Evolutionary conservation across 495 filamentous ascomycete species (phyloP).

Genomic region (Xylaria acuta): DNA sequence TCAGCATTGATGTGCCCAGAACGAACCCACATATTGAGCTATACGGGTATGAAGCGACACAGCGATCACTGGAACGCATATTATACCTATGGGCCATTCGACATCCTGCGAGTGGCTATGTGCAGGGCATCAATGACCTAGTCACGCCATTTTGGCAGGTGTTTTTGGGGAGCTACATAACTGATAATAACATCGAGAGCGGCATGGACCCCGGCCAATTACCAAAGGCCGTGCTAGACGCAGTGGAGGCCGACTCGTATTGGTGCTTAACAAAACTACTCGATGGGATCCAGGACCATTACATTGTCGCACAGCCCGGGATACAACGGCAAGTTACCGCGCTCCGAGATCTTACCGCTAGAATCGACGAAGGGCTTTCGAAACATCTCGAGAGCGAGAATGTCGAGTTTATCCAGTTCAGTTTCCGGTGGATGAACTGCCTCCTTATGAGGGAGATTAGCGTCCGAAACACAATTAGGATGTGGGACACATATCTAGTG

Average conservation of each 20-base stretch:
- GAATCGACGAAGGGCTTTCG: slow-evolving; percentile 84
- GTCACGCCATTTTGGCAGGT: slow-evolving; percentile 98
- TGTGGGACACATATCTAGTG: slow-evolving; percentile 99
- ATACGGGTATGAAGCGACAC: slow-evolving; percentile 94
- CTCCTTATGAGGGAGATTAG: slow-evolving; percentile 96
- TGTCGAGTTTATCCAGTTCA: slow-evolving; percentile 99
- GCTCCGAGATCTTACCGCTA: slow-evolving; percentile 82
- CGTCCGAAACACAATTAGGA: slow-evolving; percentile 92
- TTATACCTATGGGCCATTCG: slow-evolving; percentile 97
- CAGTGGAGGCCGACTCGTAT: slow-evolving; percentile 96
- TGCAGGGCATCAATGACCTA: slow-evolving; percentile 98
- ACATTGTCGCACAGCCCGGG: slow-evolving; percentile 95
- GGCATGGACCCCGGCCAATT: slow-evolving; percentile 97
- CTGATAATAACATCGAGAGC: slow-evolving; percentile 86
- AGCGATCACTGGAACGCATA: slow-evolving; percentile 90
- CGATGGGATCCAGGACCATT: slow-evolving; percentile 98
- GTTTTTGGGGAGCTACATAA: slow-evolving; percentile 92
- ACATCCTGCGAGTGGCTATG: slow-evolving; percentile 96
- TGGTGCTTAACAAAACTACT: slow-evolving; percentile 97
- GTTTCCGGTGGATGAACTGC: slow-evolving; percentile 99
- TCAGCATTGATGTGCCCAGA: slow-evolving; percentile 96
- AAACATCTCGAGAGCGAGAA: slow-evolving; percentile 88
- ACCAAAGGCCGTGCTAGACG: slow-evolving; percentile 88
- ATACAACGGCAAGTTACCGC: slow-evolving; percentile 93
- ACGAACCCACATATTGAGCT: slow-evolving; percentile 95